Conservation (phyloP, 78 protist genomes). For the Parvularia atlantis region DNA sequence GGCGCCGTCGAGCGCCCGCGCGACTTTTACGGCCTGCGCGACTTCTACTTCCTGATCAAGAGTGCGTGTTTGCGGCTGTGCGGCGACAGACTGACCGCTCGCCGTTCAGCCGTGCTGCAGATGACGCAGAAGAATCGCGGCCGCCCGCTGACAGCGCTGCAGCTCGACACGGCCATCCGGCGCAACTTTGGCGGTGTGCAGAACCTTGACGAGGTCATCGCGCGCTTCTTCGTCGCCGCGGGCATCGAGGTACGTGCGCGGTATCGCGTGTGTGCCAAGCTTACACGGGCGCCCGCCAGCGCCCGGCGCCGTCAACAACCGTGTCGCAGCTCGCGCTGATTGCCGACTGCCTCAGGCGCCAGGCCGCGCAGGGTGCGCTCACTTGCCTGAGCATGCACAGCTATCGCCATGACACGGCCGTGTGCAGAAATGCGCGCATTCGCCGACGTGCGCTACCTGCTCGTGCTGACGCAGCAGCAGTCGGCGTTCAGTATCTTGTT, state of each 20-base stretch:
- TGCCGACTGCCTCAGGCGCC: too few relatives aligned
- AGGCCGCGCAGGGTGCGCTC: too few relatives aligned
- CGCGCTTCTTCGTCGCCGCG: background rate
- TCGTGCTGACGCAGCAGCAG: background rate
- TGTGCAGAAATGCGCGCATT: too few relatives aligned
- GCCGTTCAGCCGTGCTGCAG: too few relatives aligned
- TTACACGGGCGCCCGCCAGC: background rate
- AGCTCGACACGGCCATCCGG: constrained; percentile 6
- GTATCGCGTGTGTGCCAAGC: too few relatives aligned
- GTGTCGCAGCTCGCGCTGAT: too few relatives aligned
- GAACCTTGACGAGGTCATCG: background rate
- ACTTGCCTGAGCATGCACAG: too few relatives aligned
- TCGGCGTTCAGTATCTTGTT: constrained; percentile 10
- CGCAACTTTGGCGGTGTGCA: background rate
- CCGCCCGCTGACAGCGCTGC: background rate
- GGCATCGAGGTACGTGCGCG: too few relatives aligned
- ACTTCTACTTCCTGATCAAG: constrained; percentile 28
- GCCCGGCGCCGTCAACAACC: too few relatives aligned
- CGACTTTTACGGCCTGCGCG: constrained; percentile 51
- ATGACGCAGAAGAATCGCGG: background rate
- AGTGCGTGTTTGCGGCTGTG: background rate
- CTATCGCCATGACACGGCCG: too few relatives aligned
- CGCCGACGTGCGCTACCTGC: too few relatives aligned
- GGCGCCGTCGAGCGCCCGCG: constrained; percentile 16
- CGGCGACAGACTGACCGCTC: too few relatives aligned